Evolutionary conservation across 2,329 filamentous ascomycete genomes (phyloP).

Genomic region (Paraphaeosphaeria minitans): DNA sequence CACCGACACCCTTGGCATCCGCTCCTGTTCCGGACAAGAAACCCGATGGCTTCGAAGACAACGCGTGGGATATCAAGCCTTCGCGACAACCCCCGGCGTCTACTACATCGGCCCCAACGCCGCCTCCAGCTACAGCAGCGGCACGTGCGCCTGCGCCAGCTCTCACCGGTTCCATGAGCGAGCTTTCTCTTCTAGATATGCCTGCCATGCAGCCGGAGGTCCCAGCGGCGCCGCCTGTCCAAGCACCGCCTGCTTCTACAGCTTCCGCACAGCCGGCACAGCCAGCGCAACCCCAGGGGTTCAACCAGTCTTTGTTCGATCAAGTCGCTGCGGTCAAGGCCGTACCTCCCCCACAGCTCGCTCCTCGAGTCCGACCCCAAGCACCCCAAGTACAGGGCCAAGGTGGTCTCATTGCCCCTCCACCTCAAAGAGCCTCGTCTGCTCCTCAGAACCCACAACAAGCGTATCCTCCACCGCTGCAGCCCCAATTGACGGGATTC

Average conservation of each 20-base stretch:
- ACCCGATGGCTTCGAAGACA: slow-evolving; percentile 81
- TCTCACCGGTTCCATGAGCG: slow-evolving; percentile 70
- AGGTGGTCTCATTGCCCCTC: slow-evolving; percentile 73
- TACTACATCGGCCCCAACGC: slow-evolving; percentile 45
- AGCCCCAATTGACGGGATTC: slow-evolving; percentile 83
- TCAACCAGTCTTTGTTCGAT: slow-evolving; percentile 44
- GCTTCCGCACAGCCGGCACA: slow-evolving; percentile 47
- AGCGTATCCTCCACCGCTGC: slow-evolving; percentile 73
- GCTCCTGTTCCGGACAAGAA: slow-evolving; percentile 56
- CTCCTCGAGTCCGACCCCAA: slow-evolving; percentile 69
- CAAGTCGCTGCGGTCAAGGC: slow-evolving; percentile 47
- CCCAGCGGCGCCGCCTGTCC: slow-evolving; percentile 50
- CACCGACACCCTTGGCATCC: slow-evolving; percentile 56
- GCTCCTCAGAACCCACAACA: slow-evolving; percentile 77
- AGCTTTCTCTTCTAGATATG: slow-evolving; percentile 66
- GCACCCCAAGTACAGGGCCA: slow-evolving; percentile 67
- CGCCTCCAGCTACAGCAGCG: slow-evolving; percentile 50
- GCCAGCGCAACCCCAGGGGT: slow-evolving; percentile 52
- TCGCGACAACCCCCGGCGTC: slow-evolving; percentile 61
- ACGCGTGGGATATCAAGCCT: slow-evolving; percentile 96
- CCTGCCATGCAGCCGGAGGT: slow-evolving; percentile 47
- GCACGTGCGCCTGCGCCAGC: slow-evolving; percentile 53
- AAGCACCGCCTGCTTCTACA: slow-evolving; percentile 50
- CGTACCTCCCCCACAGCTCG: slow-evolving; percentile 43
- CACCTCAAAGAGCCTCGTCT: slow-evolving; percentile 80